phyloP scores from a whole-genome alignment of 2,329 filamentous ascomycete genomes.

The Penicillium thymicola region DNA sequence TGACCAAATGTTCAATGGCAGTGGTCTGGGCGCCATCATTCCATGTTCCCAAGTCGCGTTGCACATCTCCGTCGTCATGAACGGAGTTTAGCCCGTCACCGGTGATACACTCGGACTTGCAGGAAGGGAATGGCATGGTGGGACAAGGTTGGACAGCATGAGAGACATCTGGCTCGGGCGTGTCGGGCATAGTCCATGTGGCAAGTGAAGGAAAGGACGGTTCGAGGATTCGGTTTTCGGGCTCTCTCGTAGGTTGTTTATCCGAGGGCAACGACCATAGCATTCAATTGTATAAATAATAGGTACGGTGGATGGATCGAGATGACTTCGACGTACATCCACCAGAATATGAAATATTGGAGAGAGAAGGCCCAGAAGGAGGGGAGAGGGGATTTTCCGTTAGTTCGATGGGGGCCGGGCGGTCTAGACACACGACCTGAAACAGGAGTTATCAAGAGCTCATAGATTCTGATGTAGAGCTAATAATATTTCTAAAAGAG shows the following conservation, averaged over 20 bases:
- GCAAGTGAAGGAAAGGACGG: constrained; percentile 12
- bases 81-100: constrained; percentile 19
- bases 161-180: constrained; percentile 32
- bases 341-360: constrained; percentile 3
- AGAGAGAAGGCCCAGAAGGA: constrained; percentile 9
- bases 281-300: not conserved
- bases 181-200: constrained; percentile 35
- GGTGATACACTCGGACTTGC: constrained; percentile 30
- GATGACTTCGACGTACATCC: constrained; percentile 4
- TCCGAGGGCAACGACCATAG: constrained; percentile 9
- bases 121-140: constrained; percentile 30
- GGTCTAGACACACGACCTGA: constrained; percentile 33
- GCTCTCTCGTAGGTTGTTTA: not conserved
- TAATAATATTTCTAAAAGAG: not conserved
- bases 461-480: not conserved
- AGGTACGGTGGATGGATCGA: constrained; percentile 1
- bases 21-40: constrained; percentile 54
- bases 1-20: constrained; percentile 58
- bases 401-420: constrained; percentile 26
- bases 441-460: constrained; percentile 13
- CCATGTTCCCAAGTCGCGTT: constrained; percentile 28
- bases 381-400: constrained; percentile 26
- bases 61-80: constrained; percentile 24
- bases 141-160: constrained; percentile 25
- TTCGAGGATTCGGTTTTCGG: constrained; percentile 8